Evolutionary conservation across 2,329 filamentous ascomycete species (phyloP).

Genomic region (Cladophialophora chaetospira): DNA sequence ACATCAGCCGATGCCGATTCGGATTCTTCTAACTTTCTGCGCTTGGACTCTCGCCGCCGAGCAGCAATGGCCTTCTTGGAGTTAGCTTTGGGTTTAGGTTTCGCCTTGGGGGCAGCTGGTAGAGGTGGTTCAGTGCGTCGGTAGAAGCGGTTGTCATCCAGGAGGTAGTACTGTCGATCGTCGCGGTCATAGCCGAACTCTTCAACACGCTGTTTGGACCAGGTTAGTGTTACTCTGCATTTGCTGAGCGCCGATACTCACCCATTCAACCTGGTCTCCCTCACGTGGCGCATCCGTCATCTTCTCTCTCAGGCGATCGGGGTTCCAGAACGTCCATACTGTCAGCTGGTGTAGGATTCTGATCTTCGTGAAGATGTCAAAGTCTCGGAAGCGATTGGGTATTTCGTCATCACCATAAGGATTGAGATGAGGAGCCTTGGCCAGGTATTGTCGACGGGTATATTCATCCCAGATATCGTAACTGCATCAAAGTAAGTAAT

Average conservation of each 20-base stretch:
- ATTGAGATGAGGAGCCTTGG: constrained; percentile 77
- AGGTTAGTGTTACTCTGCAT: constrained; percentile 7
- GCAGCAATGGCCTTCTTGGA: constrained; percentile 66
- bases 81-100: constrained; percentile 65
- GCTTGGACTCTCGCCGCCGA: constrained; percentile 68
- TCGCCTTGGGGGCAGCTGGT: constrained; percentile 56
- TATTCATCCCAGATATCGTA: constrained; percentile 91
- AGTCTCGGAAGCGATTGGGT: constrained; percentile 73
- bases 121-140: constrained; percentile 75
- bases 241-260: constrained; percentile 47
- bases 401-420: constrained; percentile 80
- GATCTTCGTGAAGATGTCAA: constrained; percentile 81
- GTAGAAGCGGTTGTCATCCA: constrained; percentile 94
- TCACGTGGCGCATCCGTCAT: constrained; percentile 78
- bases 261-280: constrained; percentile 79
- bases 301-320: constrained; percentile 81
- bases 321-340: constrained; percentile 83
- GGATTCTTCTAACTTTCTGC: constrained; percentile 55
- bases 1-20: constrained; percentile 40
- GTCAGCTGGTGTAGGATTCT: constrained; percentile 82
- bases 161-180: constrained; percentile 82
- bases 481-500: constrained; percentile 51
- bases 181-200: constrained; percentile 78
- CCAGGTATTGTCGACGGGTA: constrained; percentile 80
- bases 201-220: constrained; percentile 45